Evolutionary conservation across 1,284 basidiomycete genomes (phyloP).

Genomic region (Fomes fomentarius): DNA sequence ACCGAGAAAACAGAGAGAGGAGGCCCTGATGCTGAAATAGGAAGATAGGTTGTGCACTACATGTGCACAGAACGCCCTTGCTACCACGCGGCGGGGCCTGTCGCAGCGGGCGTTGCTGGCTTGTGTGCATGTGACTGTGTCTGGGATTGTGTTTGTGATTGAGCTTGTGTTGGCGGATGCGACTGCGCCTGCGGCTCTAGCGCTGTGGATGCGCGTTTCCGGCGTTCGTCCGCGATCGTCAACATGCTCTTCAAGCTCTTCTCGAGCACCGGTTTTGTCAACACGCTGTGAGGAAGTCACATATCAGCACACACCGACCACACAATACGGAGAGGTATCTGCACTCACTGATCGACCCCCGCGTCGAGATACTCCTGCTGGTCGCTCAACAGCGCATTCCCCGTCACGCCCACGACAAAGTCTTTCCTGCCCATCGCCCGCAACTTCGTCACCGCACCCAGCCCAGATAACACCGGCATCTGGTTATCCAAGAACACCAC

Average conservation of each 20-base stretch:
- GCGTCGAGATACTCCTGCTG: conserved; percentile 79
- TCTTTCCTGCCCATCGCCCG: conserved; percentile 68
- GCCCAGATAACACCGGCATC: conserved; percentile 83
- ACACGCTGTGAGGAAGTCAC: conserved; percentile 37
- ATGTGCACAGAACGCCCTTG: neutral
- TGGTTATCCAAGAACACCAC: conserved; percentile 88
- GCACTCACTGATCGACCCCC: conserved; percentile 75
- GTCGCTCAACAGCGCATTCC: conserved; percentile 68
- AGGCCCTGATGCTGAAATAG: no score
- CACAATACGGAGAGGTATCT: neutral
- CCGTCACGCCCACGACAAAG: conserved; percentile 81
- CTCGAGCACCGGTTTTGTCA: conserved; percentile 43
- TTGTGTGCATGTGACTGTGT: neutral
- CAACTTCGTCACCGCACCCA: conserved; percentile 71
- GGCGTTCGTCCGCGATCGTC: conserved; percentile 36
- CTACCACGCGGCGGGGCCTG: conserved; percentile 3
- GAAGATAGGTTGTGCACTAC: no score
- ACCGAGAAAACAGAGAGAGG: no score
- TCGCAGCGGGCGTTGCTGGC: neutral
- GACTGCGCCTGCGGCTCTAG: conserved; percentile 10
- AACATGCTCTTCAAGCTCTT: conserved; percentile 40
- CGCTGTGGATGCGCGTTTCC: conserved; percentile 22
- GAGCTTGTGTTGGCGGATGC: neutral
- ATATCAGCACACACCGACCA: neutral
- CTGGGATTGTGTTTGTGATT: neutral